phyloP scores from a whole-genome alignment of 1,284 basidiomycete species.

The Rugosomyces carneus region DNA sequence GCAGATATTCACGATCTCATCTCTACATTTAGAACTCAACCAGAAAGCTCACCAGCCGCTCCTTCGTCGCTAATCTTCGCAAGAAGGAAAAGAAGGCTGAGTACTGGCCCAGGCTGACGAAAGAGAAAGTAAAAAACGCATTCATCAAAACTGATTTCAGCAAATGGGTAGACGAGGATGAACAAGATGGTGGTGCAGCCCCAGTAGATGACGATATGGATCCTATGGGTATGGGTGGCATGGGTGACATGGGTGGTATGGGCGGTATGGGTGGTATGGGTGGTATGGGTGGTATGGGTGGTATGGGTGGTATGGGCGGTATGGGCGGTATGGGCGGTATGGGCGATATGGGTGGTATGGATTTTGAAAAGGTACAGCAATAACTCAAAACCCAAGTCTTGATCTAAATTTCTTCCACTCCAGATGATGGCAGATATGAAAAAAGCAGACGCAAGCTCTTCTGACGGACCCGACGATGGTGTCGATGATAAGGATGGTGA shows the following conservation, averaged over 20 bases:
- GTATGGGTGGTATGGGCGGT: conserved; percentile 42
- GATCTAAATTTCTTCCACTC: neutral
- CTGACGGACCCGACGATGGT: conserved; percentile 25
- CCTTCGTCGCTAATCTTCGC: conserved; percentile 61
- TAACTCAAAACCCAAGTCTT: neutral
- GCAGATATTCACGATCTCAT: conserved; percentile 5
- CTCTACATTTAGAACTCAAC: conserved; percentile 49
- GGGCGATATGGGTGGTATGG: conserved; percentile 40
- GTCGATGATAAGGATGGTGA: conserved; percentile 28
- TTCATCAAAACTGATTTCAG: conserved; percentile 89
- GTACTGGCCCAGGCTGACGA: conserved; percentile 88
- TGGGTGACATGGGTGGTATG: conserved; percentile 28
- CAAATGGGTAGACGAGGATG: conserved; percentile 95
- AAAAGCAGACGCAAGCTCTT: conserved; percentile 31
- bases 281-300: conserved; percentile 32
- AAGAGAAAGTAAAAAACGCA: conserved; percentile 73
- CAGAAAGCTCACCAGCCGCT: conserved; percentile 59
- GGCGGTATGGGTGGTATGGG: conserved; percentile 34
- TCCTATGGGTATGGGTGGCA: conserved; percentile 38
- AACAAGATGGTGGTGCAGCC: conserved; percentile 66
- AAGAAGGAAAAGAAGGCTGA: conserved; percentile 76
- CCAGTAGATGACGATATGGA: conserved; percentile 40
- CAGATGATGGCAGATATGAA: conserved; percentile 69
- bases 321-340: conserved; percentile 40
- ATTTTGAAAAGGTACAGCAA: conserved; percentile 54